phyloP scores from a whole-genome alignment of 225 moss, liverwort and hornwort species.

The Marchantia paleacea region DNA sequence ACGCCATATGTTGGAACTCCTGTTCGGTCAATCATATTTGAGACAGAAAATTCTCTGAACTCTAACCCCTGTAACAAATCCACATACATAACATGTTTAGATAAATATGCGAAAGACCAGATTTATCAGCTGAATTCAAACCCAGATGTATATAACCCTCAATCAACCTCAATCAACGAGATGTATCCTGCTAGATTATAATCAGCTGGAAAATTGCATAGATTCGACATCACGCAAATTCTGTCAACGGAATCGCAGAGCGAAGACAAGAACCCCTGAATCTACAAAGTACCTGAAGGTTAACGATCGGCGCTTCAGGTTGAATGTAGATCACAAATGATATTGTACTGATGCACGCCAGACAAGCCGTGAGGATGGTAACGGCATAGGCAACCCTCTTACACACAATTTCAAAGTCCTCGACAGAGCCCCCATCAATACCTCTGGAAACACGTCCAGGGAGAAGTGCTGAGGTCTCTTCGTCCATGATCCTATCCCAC shows the following conservation, averaged over 20 bases:
- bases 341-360: conserved; percentile 1
- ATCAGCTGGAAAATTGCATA: not conserved
- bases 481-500: not conserved
- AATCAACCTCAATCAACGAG: not conserved
- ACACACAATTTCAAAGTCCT: conserved; percentile 23
- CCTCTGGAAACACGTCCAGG: not conserved
- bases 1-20: conserved; percentile 20
- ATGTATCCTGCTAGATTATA: not conserved
- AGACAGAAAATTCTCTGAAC: conserved; percentile 8
- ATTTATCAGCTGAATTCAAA: not conserved
- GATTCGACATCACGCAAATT: not conserved
- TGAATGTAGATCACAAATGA: conserved; percentile 15
- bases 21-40: conserved; percentile 4
- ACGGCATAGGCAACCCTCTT: conserved; percentile 12
- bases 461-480: conserved; percentile 7
- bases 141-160: not conserved
- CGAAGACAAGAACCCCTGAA: not conserved
- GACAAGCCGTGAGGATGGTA: not conserved
- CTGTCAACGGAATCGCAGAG: not conserved
- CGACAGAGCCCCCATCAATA: not conserved
- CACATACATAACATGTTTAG: not conserved
- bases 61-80: conserved; percentile 6
- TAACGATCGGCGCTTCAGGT: conserved; percentile 7
- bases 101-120: not conserved
- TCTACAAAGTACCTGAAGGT: conserved; percentile 10